phyloP scores from a whole-genome alignment of 2,329 filamentous ascomycete genomes.

The Mycogone perniciosa region DNA sequence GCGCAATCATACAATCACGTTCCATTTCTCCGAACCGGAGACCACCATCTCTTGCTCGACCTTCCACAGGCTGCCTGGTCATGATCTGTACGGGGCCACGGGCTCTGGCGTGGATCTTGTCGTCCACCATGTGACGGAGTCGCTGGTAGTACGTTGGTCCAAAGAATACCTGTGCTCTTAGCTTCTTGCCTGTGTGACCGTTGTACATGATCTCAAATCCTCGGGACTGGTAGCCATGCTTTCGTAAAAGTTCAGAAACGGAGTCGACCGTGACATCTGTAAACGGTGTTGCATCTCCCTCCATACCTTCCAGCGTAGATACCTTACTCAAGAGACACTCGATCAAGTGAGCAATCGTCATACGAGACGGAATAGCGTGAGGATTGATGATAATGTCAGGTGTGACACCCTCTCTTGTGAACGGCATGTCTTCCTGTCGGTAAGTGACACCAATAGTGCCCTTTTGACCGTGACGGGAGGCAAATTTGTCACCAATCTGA shows the following conservation, averaged over 20 bases:
- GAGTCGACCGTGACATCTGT: slow-evolving; percentile 96
- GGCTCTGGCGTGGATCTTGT: slow-evolving; percentile 99
- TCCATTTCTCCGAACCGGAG: slow-evolving; percentile 99
- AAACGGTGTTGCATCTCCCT: slow-evolving; percentile 96
- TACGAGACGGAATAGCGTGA: slow-evolving; percentile 98
- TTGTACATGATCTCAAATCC: slow-evolving; percentile 99
- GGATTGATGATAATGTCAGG: slow-evolving; percentile 99
- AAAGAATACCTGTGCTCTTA: slow-evolving; percentile 91
- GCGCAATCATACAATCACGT: slow-evolving; percentile 99
- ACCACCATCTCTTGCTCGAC: slow-evolving; percentile 95
- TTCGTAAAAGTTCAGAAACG: slow-evolving; percentile 76
- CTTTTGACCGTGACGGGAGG: slow-evolving; percentile 97
- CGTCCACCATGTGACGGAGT: slow-evolving; percentile 97
- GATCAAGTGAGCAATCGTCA: slow-evolving; percentile 99
- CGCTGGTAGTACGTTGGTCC: slow-evolving; percentile 99
- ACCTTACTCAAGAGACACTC: slow-evolving; percentile 98
- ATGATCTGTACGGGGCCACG: slow-evolving; percentile 95
- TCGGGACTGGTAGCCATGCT: slow-evolving; percentile 91
- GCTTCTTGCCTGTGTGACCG: slow-evolving; percentile 89
- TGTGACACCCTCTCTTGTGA: slow-evolving; percentile 82
- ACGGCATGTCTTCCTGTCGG: slow-evolving; percentile 97
- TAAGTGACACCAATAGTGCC: slow-evolving; percentile 99
- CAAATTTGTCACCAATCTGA: slow-evolving; percentile 98
- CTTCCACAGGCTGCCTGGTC: slow-evolving; percentile 94
- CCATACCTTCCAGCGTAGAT: slow-evolving; percentile 83